These are phyloP conservation scores for Mycena latifolia DNA, from an alignment of 768 basidiomycete genomes.

Conservation along the genomic window DNA sequence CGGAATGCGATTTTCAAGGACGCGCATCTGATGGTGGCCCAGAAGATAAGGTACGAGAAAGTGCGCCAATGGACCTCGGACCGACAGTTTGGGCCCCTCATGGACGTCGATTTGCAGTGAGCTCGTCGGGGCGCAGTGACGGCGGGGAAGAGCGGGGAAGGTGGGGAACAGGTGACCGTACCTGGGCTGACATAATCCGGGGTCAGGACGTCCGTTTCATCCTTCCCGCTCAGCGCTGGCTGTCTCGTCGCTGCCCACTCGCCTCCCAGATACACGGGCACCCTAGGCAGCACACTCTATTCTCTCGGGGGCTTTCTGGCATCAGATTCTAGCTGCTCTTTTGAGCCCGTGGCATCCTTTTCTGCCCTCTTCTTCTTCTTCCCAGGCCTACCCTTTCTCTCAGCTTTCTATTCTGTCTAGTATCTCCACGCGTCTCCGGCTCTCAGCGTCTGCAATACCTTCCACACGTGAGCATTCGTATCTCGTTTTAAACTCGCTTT, in stretches of 20 bases:
- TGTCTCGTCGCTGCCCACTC: slow-evolving; percentile 1
- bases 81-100: not conserved
- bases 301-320: slow-evolving; percentile 17
- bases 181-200: slow-evolving; percentile 16
- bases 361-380: slow-evolving; percentile 30
- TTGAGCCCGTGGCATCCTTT: slow-evolving; percentile 24
- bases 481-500: slow-evolving; percentile 25
- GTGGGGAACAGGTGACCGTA: not conserved
- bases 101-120: not conserved
- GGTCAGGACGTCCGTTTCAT: not conserved
- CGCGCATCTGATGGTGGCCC: not conserved
- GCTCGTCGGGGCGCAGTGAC: not conserved
- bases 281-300: not conserved
- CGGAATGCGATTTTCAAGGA: too few species aligned
- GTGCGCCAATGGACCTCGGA: not conserved
- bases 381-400: slow-evolving; percentile 25
- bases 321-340: slow-evolving; percentile 24
- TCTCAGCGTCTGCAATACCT: slow-evolving; percentile 9
- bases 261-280: slow-evolving; percentile 4
- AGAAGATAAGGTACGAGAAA: slow-evolving; percentile 1
- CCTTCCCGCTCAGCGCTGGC: not conserved
- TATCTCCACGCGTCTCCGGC: slow-evolving; percentile 29
- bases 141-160: not conserved
- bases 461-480: slow-evolving; percentile 29
- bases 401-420: slow-evolving; percentile 13